These are phyloP conservation scores for Phytophthora sojae DNA, from an alignment of 352 stramenopile species.

Conservation along the genomic window DNA sequence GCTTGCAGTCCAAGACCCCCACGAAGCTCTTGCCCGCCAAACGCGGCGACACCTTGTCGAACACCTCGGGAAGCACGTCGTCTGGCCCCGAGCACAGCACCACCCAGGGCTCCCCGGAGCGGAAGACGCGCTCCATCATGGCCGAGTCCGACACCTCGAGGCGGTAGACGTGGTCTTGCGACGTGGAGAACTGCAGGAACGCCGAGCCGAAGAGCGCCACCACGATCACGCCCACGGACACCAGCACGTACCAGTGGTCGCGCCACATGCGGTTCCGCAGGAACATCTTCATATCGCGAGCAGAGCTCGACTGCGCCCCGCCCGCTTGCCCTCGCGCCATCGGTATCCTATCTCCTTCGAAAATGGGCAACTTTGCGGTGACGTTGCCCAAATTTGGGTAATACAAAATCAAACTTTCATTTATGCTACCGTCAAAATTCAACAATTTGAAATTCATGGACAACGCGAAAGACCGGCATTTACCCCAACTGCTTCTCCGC, in stretches of 20 bases:
- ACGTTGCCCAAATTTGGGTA: too few species aligned
- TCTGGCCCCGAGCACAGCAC: conserved; percentile 79
- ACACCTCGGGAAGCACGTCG: conserved; percentile 75
- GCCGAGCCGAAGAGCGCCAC: conserved; percentile 66
- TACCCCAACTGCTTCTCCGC: neutral
- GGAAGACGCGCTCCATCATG: conserved; percentile 77
- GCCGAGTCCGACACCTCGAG: conserved; percentile 63
- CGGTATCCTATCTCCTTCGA: too few species aligned
- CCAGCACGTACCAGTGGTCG: conserved; percentile 74
- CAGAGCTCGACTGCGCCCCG: conserved; percentile 57
- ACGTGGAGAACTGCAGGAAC: conserved; percentile 73
- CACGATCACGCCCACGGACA: conserved; percentile 55
- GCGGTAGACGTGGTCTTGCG: conserved; percentile 68
- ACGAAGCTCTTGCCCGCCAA: conserved; percentile 65
- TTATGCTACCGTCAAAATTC: too few species aligned
- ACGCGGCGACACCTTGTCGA: conserved; percentile 66
- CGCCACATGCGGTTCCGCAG: conserved; percentile 85
- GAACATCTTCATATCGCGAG: conserved; percentile 84
- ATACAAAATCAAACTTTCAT: too few species aligned
- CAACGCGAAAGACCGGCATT: neutral
- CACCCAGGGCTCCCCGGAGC: conserved; percentile 82
- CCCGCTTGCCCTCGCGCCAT: conserved; percentile 44
- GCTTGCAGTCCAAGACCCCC: conserved; percentile 80
- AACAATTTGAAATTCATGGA: too few species aligned
- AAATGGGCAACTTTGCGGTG: neutral